Percentiles rank a stretch among this genome's conserved stretches.
Conservation (phyloP, 345 rosid genomes). For the Murraya paniculata region DNA sequence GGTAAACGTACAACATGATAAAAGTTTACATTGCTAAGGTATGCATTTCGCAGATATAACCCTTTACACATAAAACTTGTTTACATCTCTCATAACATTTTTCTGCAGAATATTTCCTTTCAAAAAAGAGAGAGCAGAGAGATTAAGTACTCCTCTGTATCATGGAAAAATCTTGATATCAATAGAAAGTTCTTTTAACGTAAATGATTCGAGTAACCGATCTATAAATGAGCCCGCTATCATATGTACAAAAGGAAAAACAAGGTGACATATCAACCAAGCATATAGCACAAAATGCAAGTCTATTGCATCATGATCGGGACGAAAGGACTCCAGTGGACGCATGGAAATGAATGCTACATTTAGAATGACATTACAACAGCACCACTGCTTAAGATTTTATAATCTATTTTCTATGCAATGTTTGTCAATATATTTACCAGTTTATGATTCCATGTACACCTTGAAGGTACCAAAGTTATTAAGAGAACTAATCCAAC, state of each 20-base stretch:
- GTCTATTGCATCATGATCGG: background rate
- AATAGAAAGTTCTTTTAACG: background rate
- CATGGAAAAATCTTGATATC: background rate
- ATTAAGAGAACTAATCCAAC: background rate
- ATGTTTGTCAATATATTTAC: background rate
- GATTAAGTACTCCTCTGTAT: background rate
- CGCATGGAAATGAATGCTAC: background rate
- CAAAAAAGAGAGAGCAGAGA: background rate
- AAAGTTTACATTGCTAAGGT: background rate
- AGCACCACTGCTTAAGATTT: background rate
- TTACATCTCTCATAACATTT: background rate
- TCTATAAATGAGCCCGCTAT: background rate
- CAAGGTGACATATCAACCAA: background rate
- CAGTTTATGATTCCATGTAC: background rate
- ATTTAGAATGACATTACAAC: background rate
- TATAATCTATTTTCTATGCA: background rate
- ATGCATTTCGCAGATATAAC: background rate
- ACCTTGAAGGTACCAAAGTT: background rate
- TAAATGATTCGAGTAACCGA: background rate
- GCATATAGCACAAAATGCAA: background rate
- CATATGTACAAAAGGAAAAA: background rate
- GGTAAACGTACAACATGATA: background rate
- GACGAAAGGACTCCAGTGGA: background rate
- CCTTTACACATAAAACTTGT: background rate
- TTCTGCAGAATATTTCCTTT: background rate